phyloP scores from a whole-genome alignment of 805 yeast species.

The Kuraishia molischiana region DNA sequence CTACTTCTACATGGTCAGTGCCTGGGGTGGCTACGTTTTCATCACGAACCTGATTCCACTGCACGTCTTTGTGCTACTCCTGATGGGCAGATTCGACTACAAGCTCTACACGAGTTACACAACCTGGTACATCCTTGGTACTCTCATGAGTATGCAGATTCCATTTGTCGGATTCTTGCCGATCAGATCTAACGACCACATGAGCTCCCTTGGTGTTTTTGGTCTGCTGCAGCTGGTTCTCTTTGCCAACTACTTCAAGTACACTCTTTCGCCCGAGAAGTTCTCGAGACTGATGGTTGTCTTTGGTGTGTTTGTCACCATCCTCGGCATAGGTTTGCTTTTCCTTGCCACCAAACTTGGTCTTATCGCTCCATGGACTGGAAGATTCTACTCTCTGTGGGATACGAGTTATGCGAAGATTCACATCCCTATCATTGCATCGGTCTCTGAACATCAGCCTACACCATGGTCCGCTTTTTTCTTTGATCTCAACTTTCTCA shows the following conservation, averaged over 20 bases:
- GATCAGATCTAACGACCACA: conserved; percentile 93
- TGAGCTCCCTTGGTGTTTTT: conserved; percentile 96
- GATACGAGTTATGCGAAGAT: conserved; percentile 96
- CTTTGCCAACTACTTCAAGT: conserved; percentile 70
- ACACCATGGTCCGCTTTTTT: conserved; percentile 99
- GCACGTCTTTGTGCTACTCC: conserved; percentile 80
- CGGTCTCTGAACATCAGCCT: conserved; percentile 99
- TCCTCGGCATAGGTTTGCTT: conserved; percentile 61
- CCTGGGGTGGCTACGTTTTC: conserved; percentile 99
- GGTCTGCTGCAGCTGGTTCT: conserved; percentile 90
- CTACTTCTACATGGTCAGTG: conserved; percentile 97
- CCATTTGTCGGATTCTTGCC: conserved; percentile 98
- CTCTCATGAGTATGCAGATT: conserved; percentile 98
- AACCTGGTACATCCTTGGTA: conserved; percentile 96
- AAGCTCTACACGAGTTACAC: conserved; percentile 83
- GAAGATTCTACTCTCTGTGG: conserved; percentile 97
- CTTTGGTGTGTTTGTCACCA: conserved; percentile 44
- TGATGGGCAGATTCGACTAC: conserved; percentile 90
- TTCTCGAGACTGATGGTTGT: conserved; percentile 62
- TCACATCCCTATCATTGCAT: conserved; percentile 97
- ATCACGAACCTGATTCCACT: conserved; percentile 95
- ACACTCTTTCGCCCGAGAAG: conserved; percentile 60
- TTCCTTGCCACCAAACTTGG: conserved; percentile 81
- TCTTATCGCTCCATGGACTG: conserved; percentile 98
- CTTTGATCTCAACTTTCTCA: conserved; percentile 84